Evolutionary conservation across 495 filamentous ascomycete species (phyloP), one percentile per base, ranked within the genome.

Genomic region (Penicillium ucsense): DNA sequence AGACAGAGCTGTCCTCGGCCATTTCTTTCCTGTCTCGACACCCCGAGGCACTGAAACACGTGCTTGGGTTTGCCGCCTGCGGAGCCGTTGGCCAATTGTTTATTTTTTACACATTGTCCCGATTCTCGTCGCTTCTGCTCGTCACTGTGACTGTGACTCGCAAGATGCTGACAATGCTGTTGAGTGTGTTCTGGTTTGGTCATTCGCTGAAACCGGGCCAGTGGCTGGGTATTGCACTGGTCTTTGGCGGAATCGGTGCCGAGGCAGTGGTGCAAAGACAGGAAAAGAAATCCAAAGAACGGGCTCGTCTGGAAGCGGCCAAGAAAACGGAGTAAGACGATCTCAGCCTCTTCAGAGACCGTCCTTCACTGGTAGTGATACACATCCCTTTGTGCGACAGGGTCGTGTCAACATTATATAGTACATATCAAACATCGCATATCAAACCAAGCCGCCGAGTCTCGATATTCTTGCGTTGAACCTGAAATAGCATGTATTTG

Each of bases 151-250:
- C 90, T 3, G 92, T 98, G 8, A 98, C 92, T 38, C 76, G 92
- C 53, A 98, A 98, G 72, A 98, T 98, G 94, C 76, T 96, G 60
- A 96, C 89, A 49, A 98, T 98, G 92, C 85, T 97, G 50, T 75
- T 98, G 38, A 91, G 85, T 50, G 92, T 98, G 29, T 72, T 97
- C 44, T 88, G 86, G 73, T 98, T 96, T 66, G 92, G 94, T 31
- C 94, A 98, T 62, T 77, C 76, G 43, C 72, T 98, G 44, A 84
- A 77, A 20, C 65, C 72, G 34, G 94, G 90, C 73, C 92, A 98
- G 69, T 88, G 88, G 86, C 71, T 95, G 30, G 92, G 92, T 44
- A 89, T 98, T 36, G 82, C 76, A 0, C 75, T 98, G 48, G 92
- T 98, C 4, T 98, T 98, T 70, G 88, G 90, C 31, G 92, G 92